Evolutionary conservation across 2,329 filamentous ascomycete genomes (phyloP).

Genomic region (Claviceps digitariae): DNA sequence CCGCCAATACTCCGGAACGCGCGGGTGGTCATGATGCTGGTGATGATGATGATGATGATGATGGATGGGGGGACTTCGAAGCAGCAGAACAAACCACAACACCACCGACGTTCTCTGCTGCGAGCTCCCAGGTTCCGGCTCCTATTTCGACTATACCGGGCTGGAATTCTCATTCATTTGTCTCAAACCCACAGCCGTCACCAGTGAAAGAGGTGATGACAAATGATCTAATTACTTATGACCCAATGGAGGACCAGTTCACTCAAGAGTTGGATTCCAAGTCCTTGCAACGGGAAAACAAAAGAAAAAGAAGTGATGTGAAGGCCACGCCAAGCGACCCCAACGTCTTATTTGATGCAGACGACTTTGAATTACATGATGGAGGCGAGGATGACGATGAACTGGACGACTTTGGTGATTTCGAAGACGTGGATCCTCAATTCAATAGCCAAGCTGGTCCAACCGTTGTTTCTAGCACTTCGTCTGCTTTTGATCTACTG

Average conservation of each 20-base stretch:
- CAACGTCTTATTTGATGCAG: conserved; percentile 54
- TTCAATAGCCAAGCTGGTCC: background rate
- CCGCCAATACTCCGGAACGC: conserved; percentile 1
- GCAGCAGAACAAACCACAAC: conserved; percentile 26
- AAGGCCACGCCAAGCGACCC: conserved; percentile 22
- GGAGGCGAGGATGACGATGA: conserved; percentile 30
- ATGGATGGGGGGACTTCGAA: conserved; percentile 58
- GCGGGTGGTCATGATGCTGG: conserved; percentile 46
- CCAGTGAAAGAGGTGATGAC: background rate
- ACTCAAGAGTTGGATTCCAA: conserved; percentile 8
- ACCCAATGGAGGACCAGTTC: background rate
- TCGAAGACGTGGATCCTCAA: conserved; percentile 31
- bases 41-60: conserved; percentile 40
- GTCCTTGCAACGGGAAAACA: conserved; percentile 6
- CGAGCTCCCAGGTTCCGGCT: background rate
- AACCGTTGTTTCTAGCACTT: background rate
- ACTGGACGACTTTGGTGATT: conserved; percentile 45
- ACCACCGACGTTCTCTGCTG: background rate
- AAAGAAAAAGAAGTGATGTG: conserved; percentile 12
- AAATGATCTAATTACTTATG: background rate
- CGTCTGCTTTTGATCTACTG: conserved; percentile 24
- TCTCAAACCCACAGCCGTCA: background rate
- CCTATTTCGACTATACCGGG: background rate
- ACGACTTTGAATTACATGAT: conserved; percentile 33
- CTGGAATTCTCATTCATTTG: background rate